phyloP scores from a whole-genome alignment of 2,329 filamentous ascomycete species.

The Xylaria sp. region DNA sequence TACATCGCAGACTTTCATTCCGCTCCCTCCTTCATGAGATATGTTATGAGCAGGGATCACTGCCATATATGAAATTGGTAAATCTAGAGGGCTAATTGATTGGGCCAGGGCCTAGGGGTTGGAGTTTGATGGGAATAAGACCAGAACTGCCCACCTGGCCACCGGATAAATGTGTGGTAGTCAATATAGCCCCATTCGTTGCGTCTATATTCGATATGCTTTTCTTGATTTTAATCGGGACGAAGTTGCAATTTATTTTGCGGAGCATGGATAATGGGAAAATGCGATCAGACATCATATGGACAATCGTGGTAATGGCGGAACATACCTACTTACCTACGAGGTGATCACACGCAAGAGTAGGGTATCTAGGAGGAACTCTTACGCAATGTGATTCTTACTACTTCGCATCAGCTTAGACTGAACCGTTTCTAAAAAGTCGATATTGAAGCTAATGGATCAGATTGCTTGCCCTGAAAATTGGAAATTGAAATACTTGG shows the following conservation, averaged over 20 bases:
- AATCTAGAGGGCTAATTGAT: not conserved
- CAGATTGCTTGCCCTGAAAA: not conserved
- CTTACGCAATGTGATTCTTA: not conserved
- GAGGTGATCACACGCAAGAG: not conserved
- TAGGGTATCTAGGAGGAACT: not conserved
- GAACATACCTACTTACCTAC: not conserved
- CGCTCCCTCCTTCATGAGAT: not conserved
- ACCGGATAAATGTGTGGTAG: slow-evolving; percentile 19
- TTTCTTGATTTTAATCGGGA: not conserved
- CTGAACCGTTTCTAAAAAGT: not conserved
- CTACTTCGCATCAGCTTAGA: not conserved
- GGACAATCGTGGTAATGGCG: not conserved
- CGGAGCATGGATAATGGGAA: slow-evolving; percentile 27
- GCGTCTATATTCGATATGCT: not conserved
- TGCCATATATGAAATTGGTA: not conserved
- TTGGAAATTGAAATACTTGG: not conserved
- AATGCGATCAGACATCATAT: slow-evolving; percentile 3
- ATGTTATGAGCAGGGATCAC: slow-evolving; percentile 2
- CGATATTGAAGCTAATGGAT: not conserved
- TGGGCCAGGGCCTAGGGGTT: not conserved
- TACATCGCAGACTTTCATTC: not conserved
- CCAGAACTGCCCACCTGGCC: not conserved
- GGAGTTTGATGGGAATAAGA: not conserved
- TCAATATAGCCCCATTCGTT: not conserved
- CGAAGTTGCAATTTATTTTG: slow-evolving; percentile 21